These are phyloP conservation scores for Geotrichum carabidarum DNA, from an alignment of 1,139 yeast genomes.

Conservation along the genomic window DNA sequence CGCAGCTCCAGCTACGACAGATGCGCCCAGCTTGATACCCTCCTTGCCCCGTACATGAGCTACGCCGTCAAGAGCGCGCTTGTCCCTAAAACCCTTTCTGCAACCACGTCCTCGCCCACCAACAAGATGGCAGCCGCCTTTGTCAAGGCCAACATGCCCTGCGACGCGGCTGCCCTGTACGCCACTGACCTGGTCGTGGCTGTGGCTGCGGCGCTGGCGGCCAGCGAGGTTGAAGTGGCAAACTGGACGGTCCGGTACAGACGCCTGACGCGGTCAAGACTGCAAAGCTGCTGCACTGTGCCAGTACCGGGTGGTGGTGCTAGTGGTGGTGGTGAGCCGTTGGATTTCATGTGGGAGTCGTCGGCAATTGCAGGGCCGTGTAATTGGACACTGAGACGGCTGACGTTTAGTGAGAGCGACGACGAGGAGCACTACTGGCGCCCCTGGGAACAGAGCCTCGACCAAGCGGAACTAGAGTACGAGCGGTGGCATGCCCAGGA, in stretches of 20 bases:
- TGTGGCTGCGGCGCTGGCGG: background rate
- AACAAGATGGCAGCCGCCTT: constrained; percentile 10
- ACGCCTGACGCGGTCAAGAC: constrained; percentile 4
- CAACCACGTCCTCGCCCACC: background rate
- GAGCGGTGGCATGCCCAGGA: background rate
- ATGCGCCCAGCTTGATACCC: constrained; percentile 6
- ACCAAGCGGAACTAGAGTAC: constrained; percentile 26
- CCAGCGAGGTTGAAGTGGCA: background rate
- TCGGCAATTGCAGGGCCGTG: constrained; percentile 12
- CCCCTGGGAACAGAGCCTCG: constrained; percentile 25
- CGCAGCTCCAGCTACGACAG: background rate
- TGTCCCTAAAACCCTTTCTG: background rate
- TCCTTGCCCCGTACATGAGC: constrained; percentile 13
- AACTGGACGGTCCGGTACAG: constrained; percentile 2
- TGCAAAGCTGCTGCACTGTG: constrained; percentile 3
- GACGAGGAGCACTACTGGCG: constrained; percentile 31
- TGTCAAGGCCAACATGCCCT: constrained; percentile 9
- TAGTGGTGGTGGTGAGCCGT: background rate
- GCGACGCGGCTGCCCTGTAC: constrained; percentile 11
- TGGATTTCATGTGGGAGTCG: constrained; percentile 28
- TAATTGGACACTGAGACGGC: constrained; percentile 25
- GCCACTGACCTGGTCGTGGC: background rate
- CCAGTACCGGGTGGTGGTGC: background rate
- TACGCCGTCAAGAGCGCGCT: constrained; percentile 6
- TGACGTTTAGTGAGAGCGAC: constrained; percentile 27